These are phyloP conservation scores for Myxozyma melibiosi DNA, from an alignment of 805 yeast species.

Conservation along the genomic window DNA sequence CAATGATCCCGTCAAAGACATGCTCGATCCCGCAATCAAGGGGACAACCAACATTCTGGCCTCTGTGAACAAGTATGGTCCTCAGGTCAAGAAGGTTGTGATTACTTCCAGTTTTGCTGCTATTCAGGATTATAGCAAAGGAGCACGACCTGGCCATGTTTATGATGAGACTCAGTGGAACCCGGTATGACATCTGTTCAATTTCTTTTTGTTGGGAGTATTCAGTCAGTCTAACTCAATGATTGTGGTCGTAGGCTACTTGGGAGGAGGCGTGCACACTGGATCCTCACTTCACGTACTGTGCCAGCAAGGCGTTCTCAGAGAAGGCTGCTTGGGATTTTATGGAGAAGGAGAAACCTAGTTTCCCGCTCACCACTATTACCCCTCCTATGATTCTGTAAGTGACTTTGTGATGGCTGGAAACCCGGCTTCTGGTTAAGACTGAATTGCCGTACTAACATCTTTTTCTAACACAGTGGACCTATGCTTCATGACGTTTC, in stretches of 20 bases:
- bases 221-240: not conserved
- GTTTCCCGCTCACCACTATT: slow-evolving; percentile 37
- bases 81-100: slow-evolving; percentile 49
- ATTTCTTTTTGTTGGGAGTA: slow-evolving; percentile 3
- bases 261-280: slow-evolving; percentile 54
- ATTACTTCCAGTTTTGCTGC: slow-evolving; percentile 60
- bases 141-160: slow-evolving; percentile 26
- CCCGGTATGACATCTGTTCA: slow-evolving; percentile 37
- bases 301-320: slow-evolving; percentile 26
- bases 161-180: slow-evolving; percentile 46
- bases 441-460: not conserved
- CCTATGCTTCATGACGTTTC: slow-evolving; percentile 37
- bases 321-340: slow-evolving; percentile 57
- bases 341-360: slow-evolving; percentile 40
- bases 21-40: slow-evolving; percentile 51
- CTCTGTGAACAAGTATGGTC: slow-evolving; percentile 46
- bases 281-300: slow-evolving; percentile 33
- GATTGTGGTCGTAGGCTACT: slow-evolving; percentile 56
- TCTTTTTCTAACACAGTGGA: slow-evolving; percentile 29
- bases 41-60: slow-evolving; percentile 51
- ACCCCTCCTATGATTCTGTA: slow-evolving; percentile 38
- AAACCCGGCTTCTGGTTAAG: not conserved
- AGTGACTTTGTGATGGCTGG: too few species aligned
- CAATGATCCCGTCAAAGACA: slow-evolving; percentile 47
- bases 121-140: slow-evolving; percentile 40